A percentile compares a stretch with the other conserved stretches of the same genome.
Conservation (phyloP, 768 basidiomycete genomes). For the Mycena alexandri region DNA sequence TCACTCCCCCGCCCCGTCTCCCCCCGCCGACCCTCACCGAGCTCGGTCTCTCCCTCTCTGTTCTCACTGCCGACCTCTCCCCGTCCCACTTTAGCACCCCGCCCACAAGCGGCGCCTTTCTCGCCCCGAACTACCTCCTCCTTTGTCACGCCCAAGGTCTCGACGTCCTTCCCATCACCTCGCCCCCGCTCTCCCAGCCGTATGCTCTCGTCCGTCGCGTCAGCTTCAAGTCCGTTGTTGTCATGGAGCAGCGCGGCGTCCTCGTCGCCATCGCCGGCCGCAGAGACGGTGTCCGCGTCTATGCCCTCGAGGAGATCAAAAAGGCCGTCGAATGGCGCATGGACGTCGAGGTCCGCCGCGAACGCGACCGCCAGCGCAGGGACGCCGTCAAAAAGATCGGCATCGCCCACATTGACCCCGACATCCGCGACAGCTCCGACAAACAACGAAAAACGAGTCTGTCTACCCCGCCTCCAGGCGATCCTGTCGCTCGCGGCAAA, state of each 20-base stretch:
- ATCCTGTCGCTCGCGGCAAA: slow-evolving; percentile 44
- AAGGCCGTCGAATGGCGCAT: slow-evolving; percentile 91
- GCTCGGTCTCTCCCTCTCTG: slow-evolving; percentile 78
- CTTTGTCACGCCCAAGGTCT: slow-evolving; percentile 89
- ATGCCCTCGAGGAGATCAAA: slow-evolving; percentile 88
- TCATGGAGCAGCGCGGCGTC: slow-evolving; percentile 93
- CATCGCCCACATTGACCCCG: slow-evolving; percentile 47
- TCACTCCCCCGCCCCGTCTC: slow-evolving; percentile 79
- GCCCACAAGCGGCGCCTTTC: slow-evolving; percentile 82
- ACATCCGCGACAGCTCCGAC: slow-evolving; percentile 58
- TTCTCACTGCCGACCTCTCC: slow-evolving; percentile 75
- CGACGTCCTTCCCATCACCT: slow-evolving; percentile 84
- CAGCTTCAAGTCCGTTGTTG: slow-evolving; percentile 87
- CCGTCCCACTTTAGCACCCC: slow-evolving; percentile 85
- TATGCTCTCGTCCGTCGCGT: slow-evolving; percentile 88
- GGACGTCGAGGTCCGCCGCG: slow-evolving; percentile 81
- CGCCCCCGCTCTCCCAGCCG: slow-evolving; percentile 81
- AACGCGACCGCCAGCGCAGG: slow-evolving; percentile 77
- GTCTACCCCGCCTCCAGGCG: slow-evolving; percentile 61
- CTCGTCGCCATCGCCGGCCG: slow-evolving; percentile 92
- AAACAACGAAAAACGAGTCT: slow-evolving; percentile 63
- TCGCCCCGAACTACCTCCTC: slow-evolving; percentile 84
- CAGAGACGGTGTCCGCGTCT: slow-evolving; percentile 88
- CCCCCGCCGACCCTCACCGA: slow-evolving; percentile 80
- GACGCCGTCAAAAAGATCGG: slow-evolving; percentile 73